These are phyloP conservation scores for Didymella segeticola DNA, from an alignment of 2,329 filamentous ascomycete species.

Conservation along the genomic window DNA sequence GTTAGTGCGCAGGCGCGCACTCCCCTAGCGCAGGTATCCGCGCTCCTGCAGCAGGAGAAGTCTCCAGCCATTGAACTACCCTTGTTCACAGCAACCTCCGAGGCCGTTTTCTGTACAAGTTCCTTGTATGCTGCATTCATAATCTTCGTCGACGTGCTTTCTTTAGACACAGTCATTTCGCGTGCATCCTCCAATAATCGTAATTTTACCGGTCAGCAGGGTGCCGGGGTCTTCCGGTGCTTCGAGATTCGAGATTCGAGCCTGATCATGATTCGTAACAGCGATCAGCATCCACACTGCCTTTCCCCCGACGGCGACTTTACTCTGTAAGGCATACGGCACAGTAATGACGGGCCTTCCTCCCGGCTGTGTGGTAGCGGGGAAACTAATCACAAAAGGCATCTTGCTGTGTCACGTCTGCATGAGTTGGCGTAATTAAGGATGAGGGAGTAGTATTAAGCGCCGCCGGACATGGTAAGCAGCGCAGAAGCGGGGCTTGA, in stretches of 20 bases:
- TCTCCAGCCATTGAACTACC: not conserved
- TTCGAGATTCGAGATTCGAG: constrained; percentile 1
- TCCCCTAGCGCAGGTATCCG: constrained; percentile 8
- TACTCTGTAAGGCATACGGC: constrained; percentile 21
- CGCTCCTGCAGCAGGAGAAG: constrained; percentile 6
- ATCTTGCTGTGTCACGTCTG: constrained; percentile 10
- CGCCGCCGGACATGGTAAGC: constrained; percentile 4
- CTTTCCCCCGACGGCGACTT: constrained; percentile 20
- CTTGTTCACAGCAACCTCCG: constrained; percentile 11
- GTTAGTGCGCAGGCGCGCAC: constrained; percentile 9
- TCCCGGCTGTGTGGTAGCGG: constrained; percentile 34
- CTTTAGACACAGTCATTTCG: constrained; percentile 11
- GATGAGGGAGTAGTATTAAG: constrained; percentile 6
- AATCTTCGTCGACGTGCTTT: constrained; percentile 6
- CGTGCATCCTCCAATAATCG: not conserved
- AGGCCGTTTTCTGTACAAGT: not conserved
- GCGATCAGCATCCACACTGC: constrained; percentile 22
- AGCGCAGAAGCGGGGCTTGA: constrained; percentile 6
- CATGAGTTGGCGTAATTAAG: constrained; percentile 9
- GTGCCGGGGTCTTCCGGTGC: constrained; percentile 10
- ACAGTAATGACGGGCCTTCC: constrained; percentile 31
- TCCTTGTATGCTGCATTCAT: constrained; percentile 2
- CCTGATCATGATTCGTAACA: constrained; percentile 18
- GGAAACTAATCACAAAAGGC: constrained; percentile 18
- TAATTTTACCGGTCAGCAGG: constrained; percentile 12